phyloP scores from a whole-genome alignment of 2,329 filamentous ascomycete species.

The Calonectria hongkongensis region DNA sequence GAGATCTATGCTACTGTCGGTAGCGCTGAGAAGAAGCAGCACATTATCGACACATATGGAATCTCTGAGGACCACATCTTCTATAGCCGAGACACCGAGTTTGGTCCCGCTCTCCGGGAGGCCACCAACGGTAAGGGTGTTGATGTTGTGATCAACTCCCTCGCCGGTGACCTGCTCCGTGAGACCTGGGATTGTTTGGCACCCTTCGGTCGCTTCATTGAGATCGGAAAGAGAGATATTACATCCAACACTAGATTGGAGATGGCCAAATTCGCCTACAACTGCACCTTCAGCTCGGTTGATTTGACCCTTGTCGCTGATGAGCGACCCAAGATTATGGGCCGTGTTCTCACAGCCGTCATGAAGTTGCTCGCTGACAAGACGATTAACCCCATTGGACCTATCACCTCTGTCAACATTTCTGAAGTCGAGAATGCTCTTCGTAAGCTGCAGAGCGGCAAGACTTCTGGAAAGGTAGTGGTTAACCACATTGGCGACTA shows the following conservation, averaged over 20 bases:
- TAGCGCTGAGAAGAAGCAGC: conserved; percentile 55
- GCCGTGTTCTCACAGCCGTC: conserved; percentile 61
- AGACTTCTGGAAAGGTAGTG: conserved; percentile 65
- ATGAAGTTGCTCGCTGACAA: conserved; percentile 59
- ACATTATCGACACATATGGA: conserved; percentile 52
- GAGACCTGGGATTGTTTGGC: conserved; percentile 59
- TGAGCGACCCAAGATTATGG: conserved; percentile 64
- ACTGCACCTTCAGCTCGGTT: conserved; percentile 42
- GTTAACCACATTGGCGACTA: conserved; percentile 65
- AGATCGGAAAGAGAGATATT: conserved; percentile 60
- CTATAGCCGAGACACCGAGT: conserved; percentile 52
- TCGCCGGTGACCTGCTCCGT: conserved; percentile 55
- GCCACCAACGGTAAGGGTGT: conserved; percentile 55
- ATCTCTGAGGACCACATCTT: conserved; percentile 58
- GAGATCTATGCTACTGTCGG: conserved; percentile 60
- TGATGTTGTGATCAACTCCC: conserved; percentile 58
- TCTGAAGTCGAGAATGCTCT: conserved; percentile 63
- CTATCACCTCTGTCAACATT: conserved; percentile 60
- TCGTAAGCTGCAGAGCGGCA: conserved; percentile 60
- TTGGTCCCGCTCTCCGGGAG: conserved; percentile 51
- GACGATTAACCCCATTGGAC: conserved; percentile 60
- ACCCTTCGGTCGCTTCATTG: conserved; percentile 57
- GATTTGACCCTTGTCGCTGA: conserved; percentile 58
- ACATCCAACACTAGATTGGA: conserved; percentile 36
- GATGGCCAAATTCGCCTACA: conserved; percentile 59